Percentiles rank a stretch among this genome's conserved stretches.
Conservation (phyloP, 371 early-diverging fungal species). For the Basidiobolus meristosporus region DNA sequence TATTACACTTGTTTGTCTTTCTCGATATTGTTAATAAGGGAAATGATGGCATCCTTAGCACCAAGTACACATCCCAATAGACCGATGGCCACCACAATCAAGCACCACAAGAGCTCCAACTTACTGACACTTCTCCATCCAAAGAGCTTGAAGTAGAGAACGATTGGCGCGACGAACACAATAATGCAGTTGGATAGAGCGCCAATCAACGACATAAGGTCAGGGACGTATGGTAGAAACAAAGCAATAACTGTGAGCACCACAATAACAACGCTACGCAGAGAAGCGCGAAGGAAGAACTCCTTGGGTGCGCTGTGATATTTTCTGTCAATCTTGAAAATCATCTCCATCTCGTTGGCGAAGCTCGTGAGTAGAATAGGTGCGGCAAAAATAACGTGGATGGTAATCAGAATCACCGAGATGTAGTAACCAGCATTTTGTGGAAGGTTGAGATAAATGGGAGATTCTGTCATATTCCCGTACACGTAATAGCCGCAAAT, state of each 20-base stretch:
- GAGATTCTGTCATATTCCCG: constrained; percentile 40
- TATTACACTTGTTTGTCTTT: too few relatives aligned
- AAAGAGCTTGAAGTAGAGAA: constrained; percentile 55
- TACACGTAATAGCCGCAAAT: constrained; percentile 65
- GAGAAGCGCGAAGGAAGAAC: constrained; percentile 25
- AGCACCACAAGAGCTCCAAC: constrained; percentile 30
- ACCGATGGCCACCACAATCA: constrained; percentile 37
- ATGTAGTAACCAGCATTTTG: constrained; percentile 30
- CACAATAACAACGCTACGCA: constrained; percentile 31
- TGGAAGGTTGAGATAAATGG: constrained; percentile 56
- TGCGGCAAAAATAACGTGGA: constrained; percentile 69
- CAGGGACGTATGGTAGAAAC: constrained; percentile 56
- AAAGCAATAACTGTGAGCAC: constrained; percentile 33
- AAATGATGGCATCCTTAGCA: constrained; percentile 45
- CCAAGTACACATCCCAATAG: constrained; percentile 54
- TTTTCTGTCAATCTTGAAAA: constrained; percentile 14
- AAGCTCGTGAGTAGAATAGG: constrained; percentile 69
- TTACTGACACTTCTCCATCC: constrained; percentile 35
- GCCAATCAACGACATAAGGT: constrained; percentile 67
- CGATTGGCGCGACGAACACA: constrained; percentile 67
- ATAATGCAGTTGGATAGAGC: constrained; percentile 55
- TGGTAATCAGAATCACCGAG: constrained; percentile 53
- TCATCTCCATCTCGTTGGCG: constrained; percentile 7
- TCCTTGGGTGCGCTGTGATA: constrained; percentile 16
- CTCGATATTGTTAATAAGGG: too few relatives aligned